These are phyloP conservation scores for Pestalotiopsis sp. DNA, from an alignment of 2,329 filamentous ascomycete genomes.

Conservation along the genomic window DNA sequence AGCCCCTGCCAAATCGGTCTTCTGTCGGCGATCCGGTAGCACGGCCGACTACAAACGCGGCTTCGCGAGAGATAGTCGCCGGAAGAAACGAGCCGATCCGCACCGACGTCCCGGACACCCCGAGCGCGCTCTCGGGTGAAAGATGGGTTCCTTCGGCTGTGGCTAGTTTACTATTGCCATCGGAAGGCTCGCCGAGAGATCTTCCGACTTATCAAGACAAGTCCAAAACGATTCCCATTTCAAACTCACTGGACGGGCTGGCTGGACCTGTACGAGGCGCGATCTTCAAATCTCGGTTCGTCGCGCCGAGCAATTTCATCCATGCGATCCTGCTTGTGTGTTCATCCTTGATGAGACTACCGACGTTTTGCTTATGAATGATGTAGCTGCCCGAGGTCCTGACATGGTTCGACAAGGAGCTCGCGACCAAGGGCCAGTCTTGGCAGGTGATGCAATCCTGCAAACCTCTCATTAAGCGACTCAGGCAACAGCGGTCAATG, in stretches of 20 bases:
- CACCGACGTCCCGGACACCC: background rate
- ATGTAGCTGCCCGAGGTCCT: background rate
- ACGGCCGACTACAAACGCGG: background rate
- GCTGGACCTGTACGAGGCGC: conserved; percentile 35
- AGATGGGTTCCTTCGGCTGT: background rate
- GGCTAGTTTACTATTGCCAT: background rate
- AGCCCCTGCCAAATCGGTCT: background rate
- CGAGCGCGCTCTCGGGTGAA: background rate
- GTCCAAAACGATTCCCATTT: background rate
- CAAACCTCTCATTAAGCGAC: conserved; percentile 52
- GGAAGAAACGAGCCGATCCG: background rate
- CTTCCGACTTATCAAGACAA: background rate
- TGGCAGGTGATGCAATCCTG: conserved; percentile 43
- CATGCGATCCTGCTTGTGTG: conserved; percentile 48
- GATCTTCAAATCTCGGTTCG: conserved; percentile 57
- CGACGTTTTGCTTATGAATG: background rate
- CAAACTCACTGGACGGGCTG: background rate
- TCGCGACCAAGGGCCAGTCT: background rate
- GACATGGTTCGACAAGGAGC: background rate
- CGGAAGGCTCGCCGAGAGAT: background rate
- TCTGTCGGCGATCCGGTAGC: background rate
- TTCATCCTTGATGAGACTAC: background rate
- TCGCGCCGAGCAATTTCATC: conserved; percentile 60
- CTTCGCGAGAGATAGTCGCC: background rate
- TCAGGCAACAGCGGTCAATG: conserved; percentile 45